Evolutionary conservation across 345 rosid genomes (phyloP), one percentile per base, ranked within the genome.

Genomic region (Tarenaya hassleriana): DNA sequence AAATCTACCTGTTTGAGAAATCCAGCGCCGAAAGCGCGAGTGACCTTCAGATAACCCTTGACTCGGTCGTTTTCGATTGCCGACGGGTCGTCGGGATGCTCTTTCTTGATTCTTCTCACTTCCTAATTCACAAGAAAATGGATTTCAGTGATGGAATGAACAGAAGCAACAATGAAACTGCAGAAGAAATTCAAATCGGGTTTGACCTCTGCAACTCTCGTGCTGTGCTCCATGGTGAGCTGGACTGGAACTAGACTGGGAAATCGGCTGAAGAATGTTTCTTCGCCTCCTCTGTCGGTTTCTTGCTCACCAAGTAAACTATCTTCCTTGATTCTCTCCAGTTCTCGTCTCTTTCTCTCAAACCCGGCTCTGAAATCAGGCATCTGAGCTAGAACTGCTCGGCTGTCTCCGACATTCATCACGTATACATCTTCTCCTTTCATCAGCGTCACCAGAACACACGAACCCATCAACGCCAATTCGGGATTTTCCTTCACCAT

Each of bases 1-100:
- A n/a, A n/a, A n/a, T n/a, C n/a, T n/a, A 90, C 98, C 86, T 84
- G 83, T 64, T 92, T 92, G 31, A 92, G 90, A 73, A 85, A 88
- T 15, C 91, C 98, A 20, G 87, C 86, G 0, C 98, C 96, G 40
- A 92, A 92, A 3, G 98, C 98, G 11, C 98, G 86, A 56, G 95
- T 92, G 58, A 92, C 96, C 65, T 81, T 92, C 73, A 92, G 63
- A 38, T 82, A 79, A 50, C 98, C 96, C 63, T 92, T 92, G 8
- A 91, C 94, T 49, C 98, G 80, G 24, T 80, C 79, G 32, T 84
- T 91, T 58, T 63, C 60, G 16, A 91, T 63, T 0, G 90, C 82
- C 2, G 66, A 63, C 10, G 73, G 61, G 66, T 91, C 98, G 60
- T 82, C 95, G 7, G 75, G 77, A 61, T 91, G 98, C 52, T 82